Conservation (phyloP, 1,139 yeast genomes). For the Candida neerlandica region DNA sequence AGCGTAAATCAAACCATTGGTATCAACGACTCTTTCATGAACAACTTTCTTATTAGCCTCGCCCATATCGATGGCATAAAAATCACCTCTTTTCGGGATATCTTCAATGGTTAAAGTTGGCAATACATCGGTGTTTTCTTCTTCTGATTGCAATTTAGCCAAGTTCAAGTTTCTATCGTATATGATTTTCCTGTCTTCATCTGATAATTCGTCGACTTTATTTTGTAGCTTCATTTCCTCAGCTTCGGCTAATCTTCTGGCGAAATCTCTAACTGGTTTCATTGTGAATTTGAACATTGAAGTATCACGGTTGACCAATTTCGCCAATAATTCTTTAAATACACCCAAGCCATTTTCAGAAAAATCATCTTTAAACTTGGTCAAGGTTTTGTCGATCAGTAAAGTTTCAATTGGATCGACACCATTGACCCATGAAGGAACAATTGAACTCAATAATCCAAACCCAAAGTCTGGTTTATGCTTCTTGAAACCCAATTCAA, state of each 20-base stretch:
- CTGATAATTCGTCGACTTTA: conserved; percentile 49
- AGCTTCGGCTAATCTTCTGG: conserved; percentile 47
- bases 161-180: conserved; percentile 61
- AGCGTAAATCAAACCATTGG: conserved; percentile 76
- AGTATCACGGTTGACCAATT: conserved; percentile 52
- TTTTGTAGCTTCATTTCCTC: conserved; percentile 56
- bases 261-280: conserved; percentile 67
- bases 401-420: conserved; percentile 69
- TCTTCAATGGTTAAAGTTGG: conserved; percentile 78
- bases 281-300: conserved; percentile 67
- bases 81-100: conserved; percentile 62
- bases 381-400: conserved; percentile 63
- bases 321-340: conserved; percentile 58
- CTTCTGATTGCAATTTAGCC: conserved; percentile 62
- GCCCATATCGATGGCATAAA: conserved; percentile 31
- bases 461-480: conserved; percentile 92
- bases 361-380: conserved; percentile 63
- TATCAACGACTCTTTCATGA: conserved; percentile 58
- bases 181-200: conserved; percentile 59
- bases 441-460: conserved; percentile 68
- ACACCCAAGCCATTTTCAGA: conserved; percentile 54
- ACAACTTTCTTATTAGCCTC: conserved; percentile 23
- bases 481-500: conserved; percentile 80
- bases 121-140: conserved; percentile 74
- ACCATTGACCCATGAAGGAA: conserved; percentile 84